Evolutionary conservation across 495 filamentous ascomycete species (phyloP), one percentile per base, ranked within the genome.

Genomic region (Penicillium dipodomyicola): DNA sequence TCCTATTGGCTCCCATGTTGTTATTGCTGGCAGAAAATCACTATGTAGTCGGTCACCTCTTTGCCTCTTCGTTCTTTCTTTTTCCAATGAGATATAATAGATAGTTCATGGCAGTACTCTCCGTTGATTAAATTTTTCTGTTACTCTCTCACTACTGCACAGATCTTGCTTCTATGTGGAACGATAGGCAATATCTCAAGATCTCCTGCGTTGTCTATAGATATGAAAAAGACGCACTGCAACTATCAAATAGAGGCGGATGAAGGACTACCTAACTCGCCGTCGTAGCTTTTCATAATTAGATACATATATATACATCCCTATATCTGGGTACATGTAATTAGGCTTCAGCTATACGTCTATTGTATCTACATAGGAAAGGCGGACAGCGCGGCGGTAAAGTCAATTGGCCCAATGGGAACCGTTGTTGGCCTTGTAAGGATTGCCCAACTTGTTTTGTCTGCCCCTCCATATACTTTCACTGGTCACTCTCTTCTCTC

Each of bases 401-500:
- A 14, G 12, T 4, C 9, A 33, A 48, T 2, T 48, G n/a, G 12
- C 8, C 52, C 52, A 54, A 54, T 54, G 7, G 15, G 27, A 45
- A 35, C 42, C 27, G 12, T 22, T n/a, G 11, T 7, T n/a, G 43
- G 42, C 41, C 29, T 45, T 11, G 17, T 30, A 53, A 33, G 27
- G 23, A 54, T 29, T 37, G 30, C 42, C 32, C 32, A 47, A 54
- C 52, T 54, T 47, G 43, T 46, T 45, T 54, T 19, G 37, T 30
- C 32, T 54, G 46, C 62, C 53, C 62, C 58, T 54, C 64, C 42
- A 44, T 63, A 56, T 47, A 54, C 52, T 37, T 19, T 19, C 10
- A 7, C 22, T 29, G 14, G 32, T 37, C 43, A 5, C 7, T 35
- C 14, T 37, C 39, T 19, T 37, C 5, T 47, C 3, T 9, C 10